phyloP scores from a whole-genome alignment of 352 stramenopile species.

The Elongisporangium anandrum region DNA sequence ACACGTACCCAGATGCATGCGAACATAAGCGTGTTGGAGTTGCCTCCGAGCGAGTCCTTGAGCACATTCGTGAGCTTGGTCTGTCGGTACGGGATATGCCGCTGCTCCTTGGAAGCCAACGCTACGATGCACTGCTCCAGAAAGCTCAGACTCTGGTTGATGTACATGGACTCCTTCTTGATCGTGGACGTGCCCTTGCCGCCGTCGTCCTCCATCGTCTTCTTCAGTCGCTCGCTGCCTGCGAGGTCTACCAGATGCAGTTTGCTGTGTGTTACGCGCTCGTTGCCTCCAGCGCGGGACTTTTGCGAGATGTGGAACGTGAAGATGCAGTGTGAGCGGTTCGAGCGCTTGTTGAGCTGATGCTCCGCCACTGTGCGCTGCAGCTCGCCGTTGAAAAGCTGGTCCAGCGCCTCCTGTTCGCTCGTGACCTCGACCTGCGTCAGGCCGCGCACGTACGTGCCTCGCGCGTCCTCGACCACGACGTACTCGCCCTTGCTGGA shows the following conservation, averaged over 20 bases:
- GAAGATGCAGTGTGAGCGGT: constrained; percentile 93
- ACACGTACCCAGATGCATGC: constrained; percentile 84
- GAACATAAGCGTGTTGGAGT: constrained; percentile 95
- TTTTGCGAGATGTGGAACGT: constrained; percentile 91
- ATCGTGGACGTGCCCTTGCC: constrained; percentile 58
- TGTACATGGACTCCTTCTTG: constrained; percentile 97
- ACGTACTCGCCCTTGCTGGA: constrained; percentile 48
- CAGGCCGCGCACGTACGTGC: constrained; percentile 85
- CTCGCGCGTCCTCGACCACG: constrained; percentile 79
- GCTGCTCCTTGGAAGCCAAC: constrained; percentile 57
- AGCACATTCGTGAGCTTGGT: constrained; percentile 95
- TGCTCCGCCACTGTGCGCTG: constrained; percentile 92
- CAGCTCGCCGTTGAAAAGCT: constrained; percentile 90
- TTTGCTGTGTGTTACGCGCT: constrained; percentile 83
- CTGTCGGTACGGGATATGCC: constrained; percentile 91
- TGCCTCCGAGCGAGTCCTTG: constrained; percentile 93
- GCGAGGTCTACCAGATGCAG: constrained; percentile 95
- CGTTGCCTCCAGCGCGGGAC: constrained; percentile 60
- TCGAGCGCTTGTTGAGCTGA: constrained; percentile 93
- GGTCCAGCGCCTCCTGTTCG: constrained; percentile 88
- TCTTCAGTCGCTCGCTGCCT: constrained; percentile 93
- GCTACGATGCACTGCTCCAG: constrained; percentile 94
- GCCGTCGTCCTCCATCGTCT: constrained; percentile 75
- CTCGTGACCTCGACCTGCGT: constrained; percentile 73
- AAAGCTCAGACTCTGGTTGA: constrained; percentile 95